Base-by-base conservation (phyloP, 441 rosid species). In the Pelargonium cotyledonis region DNA sequence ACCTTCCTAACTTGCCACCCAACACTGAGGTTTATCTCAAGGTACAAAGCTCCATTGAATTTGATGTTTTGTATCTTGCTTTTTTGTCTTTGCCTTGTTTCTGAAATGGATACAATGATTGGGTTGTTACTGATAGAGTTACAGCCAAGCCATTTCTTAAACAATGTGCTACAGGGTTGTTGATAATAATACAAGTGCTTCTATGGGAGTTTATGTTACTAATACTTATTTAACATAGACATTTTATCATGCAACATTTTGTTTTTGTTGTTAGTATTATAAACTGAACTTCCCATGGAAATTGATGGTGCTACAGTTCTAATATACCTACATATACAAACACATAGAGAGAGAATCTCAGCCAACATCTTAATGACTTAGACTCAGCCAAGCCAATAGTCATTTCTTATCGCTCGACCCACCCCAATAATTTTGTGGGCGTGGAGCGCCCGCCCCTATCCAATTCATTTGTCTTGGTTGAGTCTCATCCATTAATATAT, bases 11-110 rank as follows among this genome's bases (percentile, higher is more conserved):
- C 72, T 81, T 94, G 77, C 98, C 97, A 4, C 68, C 67, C 35
- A 82, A 83, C 71, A 86, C 96, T 0, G 95, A 94, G 69, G 85
- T 91, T 51, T 91, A 87, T 87, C 76, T 94, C 75, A 94, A 94
- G 96, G 97, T 91, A 43, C 66, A 60, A 16, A 60, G 14, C 12
- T n/a, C 6, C 7, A 7, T 29, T 65, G 65, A 44, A 14, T 55
- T 11, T 62, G 10, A 35, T 35, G 40, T 35, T 35, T 35, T 35
- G 40, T 35, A 35, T 35, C 40, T 12, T 51, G 58, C 16, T 51
- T 51, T 51, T 51, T 2, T 51, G 55, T 49, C 0, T 2, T 49
- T 11, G 55, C 55, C 55, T 11, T 51, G 58, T 51, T 51, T 6
- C 5, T n/a, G 6, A 51, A 14, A 51, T 51, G 58, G 21, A 21